A percentile compares a stretch with the other conserved stretches of the same genome.
Evolutionary conservation across 2,329 filamentous ascomycete species (phyloP).

Genomic region (Dothistroma septosporum): DNA sequence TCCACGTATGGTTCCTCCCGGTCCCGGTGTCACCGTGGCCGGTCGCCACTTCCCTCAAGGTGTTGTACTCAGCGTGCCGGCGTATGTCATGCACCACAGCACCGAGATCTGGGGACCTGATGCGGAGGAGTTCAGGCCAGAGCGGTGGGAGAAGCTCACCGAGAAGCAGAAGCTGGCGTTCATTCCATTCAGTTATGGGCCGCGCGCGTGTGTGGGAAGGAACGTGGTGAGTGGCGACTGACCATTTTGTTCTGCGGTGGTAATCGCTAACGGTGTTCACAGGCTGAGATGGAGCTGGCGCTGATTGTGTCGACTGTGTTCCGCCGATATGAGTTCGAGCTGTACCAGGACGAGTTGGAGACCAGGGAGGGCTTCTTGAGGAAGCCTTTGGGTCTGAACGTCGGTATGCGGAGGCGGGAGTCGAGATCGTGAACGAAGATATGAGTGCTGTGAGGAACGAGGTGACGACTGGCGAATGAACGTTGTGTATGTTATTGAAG

Average conservation of each 20-base stretch:
- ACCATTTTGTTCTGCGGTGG: background rate
- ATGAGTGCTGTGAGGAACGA: background rate
- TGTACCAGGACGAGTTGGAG: slow-evolving; percentile 34
- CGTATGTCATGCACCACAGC: slow-evolving; percentile 41
- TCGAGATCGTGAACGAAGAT: slow-evolving; percentile 1
- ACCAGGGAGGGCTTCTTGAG: slow-evolving; percentile 36
- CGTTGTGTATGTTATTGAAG: background rate
- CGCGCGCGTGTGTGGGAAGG: slow-evolving; percentile 42
- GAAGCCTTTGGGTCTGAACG: slow-evolving; percentile 33
- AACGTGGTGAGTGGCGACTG: slow-evolving; percentile 32
- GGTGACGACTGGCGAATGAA: background rate
- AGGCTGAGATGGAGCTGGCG: slow-evolving; percentile 41
- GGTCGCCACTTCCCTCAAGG: slow-evolving; percentile 63
- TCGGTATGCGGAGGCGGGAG: slow-evolving; percentile 25
- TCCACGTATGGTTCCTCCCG: slow-evolving; percentile 66
- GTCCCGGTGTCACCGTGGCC: slow-evolving; percentile 59
- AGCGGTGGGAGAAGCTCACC: slow-evolving; percentile 40
- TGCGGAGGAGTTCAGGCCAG: slow-evolving; percentile 39
- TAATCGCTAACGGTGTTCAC: slow-evolving; percentile 3
- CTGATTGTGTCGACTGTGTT: slow-evolving; percentile 39
- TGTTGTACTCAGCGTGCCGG: slow-evolving; percentile 39
- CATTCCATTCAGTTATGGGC: slow-evolving; percentile 42
- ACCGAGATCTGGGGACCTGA: slow-evolving; percentile 41
- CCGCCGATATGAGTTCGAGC: slow-evolving; percentile 35
- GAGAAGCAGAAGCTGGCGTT: slow-evolving; percentile 38